Base-by-base conservation (phyloP, 2,329 filamentous ascomycete genomes). In the Dothistroma pini region DNA sequence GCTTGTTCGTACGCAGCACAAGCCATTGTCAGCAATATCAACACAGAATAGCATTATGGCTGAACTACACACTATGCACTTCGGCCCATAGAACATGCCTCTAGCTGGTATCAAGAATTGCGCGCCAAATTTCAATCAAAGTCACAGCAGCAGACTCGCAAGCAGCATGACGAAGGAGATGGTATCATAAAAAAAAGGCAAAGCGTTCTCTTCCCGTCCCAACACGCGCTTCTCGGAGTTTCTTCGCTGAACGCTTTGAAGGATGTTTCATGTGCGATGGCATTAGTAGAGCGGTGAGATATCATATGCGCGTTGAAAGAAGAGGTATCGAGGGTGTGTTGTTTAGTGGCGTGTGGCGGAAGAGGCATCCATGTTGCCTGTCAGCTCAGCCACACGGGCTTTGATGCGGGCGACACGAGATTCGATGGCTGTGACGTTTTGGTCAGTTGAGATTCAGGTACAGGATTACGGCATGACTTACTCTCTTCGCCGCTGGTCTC, bases 341-440 rank as follows among this genome's bases (percentile, higher is more conserved):
- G 48, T 44, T 60, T 48, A 56, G 32, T 25, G 38, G 29, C 53
- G 56, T 38, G 62, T 35, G 55, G 54, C 44, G 53, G 22, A 19
- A 6, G 19, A 19, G 12, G 19, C 60, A 12, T 72, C 71, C 64
- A 72, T 72, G 58, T 69, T 69, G 57, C 74, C 74, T 1, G 95
- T 99, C 69, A 99, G 79, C 75, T 97, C 92, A 56, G 95, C 95
- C 61, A 99, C 95, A 64, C 95, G 89, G 62, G 95, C 95, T 79
- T 97, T 97, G 83, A 99, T 99, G 65, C 95, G 90, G 54, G 95
- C 95, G 62, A 97, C 95, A 67, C 95, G 90, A 54, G 92, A 93
- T 77, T 99, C 95, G 71, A 97, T 97, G 38, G 93, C 91, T 96
- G 68, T n/a, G 57, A 52, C 54, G n/a, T 4, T 4, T 32, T 48